phyloP scores from a whole-genome alignment of 305 asterid species.

The Fraxinus sp. region DNA sequence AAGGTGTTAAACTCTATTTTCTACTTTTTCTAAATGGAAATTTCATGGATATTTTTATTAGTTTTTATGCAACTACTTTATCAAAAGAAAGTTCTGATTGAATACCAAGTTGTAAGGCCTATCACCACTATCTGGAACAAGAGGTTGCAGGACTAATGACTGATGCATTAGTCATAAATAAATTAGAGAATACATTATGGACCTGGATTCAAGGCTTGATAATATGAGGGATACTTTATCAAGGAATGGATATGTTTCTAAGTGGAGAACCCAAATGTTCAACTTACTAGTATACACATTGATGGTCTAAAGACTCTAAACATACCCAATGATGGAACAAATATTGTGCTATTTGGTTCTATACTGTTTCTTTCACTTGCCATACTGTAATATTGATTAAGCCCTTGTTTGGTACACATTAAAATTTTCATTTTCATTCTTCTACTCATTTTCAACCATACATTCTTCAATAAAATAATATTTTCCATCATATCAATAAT shows the following conservation, averaged over 20 bases:
- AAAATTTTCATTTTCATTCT: too few species aligned
- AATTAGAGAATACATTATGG: neutral
- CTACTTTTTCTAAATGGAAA: neutral
- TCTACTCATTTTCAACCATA: too few species aligned
- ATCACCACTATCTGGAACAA: neutral
- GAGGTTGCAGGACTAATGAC: neutral
- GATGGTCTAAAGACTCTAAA: neutral
- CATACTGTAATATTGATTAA: neutral
- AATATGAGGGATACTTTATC: neutral
- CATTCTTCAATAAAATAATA: too few species aligned
- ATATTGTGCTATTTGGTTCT: neutral
- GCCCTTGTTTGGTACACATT: too few species aligned
- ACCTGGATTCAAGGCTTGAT: neutral
- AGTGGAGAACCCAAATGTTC: neutral
- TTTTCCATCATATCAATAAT: too few species aligned
- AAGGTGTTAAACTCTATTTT: neutral
- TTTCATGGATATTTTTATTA: neutral
- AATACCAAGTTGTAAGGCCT: neutral
- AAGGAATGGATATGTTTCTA: neutral
- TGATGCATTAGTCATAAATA: neutral
- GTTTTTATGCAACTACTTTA: neutral
- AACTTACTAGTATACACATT: neutral
- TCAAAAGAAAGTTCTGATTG: neutral
- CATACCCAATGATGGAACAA: neutral
- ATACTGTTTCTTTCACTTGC: neutral